Base-by-base conservation (phyloP, 2,329 filamentous ascomycete species). In the Calonectria montana region DNA sequence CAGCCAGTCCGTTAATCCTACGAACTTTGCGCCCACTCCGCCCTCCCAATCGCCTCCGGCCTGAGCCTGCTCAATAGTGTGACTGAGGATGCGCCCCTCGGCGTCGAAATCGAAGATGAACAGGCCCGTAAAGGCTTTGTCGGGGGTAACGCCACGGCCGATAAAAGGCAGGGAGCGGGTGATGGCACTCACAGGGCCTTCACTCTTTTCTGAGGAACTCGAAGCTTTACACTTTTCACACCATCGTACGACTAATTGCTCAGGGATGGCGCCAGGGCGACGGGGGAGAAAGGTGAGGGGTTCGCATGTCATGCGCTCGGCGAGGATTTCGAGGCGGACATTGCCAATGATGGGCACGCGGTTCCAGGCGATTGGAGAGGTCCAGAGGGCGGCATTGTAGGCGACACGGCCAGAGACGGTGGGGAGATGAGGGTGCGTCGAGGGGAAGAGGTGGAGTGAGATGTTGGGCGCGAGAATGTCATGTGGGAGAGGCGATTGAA, bases 91-190 rank as follows among this genome's bases (percentile, higher is more conserved):
- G 74, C 95, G 89, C 1, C 97, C 97, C 78, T 97, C 90, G 57
- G 91, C 88, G 80, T 98, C 97, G 81, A 99, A 99, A 75, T 97
- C 94, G 82, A 99, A 99, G 71, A 98, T 93, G 83, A 98, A 99
- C 13, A 98, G 84, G 0, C 97, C 97, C 1, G 92, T 94, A 78
- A 98, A 98, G 80, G 96, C 93, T 79, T 94, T 93, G 72, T 90
- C 90, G 62, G 90, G 89, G 68, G 90, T 89, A 4, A 80, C 83
- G 4, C 78, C 80, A 23, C 77, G 74, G 5, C 75, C 75, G 35
- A 71, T 41, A 50, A 83, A 80, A 21, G 78, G 77, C 15, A 76
- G 87, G 83, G 21, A 89, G 86, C 63, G 90, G 78, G 80, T 84
- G 75, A 83, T 83, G 74, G 84, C 85, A 73, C 77, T 43, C 84